Percentiles rank a stretch among this genome's conserved stretches.
phyloP scores from a whole-genome alignment of 371 early-diverging fungal genomes.

The Apophysomyces elegans region DNA sequence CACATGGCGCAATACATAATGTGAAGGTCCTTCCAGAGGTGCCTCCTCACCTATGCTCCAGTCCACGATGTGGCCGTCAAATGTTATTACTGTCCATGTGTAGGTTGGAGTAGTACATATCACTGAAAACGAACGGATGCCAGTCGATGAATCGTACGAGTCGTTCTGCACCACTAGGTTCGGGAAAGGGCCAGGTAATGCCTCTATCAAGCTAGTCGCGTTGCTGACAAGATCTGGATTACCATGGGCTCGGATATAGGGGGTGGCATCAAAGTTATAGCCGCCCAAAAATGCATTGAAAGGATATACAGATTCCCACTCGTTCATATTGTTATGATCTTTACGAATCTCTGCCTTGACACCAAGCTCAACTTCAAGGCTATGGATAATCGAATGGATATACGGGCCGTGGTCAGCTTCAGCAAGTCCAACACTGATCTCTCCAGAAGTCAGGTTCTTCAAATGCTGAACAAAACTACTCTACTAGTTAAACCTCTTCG shows the following conservation, averaged over 20 bases:
- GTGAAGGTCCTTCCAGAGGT: constrained; percentile 41
- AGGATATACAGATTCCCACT: constrained; percentile 72
- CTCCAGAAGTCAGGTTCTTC: constrained; percentile 67
- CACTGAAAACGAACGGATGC: constrained; percentile 57
- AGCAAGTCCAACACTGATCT: constrained; percentile 59
- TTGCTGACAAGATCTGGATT: constrained; percentile 15
- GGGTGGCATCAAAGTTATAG: constrained; percentile 60
- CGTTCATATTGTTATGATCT: constrained; percentile 43
- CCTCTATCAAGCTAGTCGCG: constrained; percentile 20
- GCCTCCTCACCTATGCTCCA: constrained; percentile 65
- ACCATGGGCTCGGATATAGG: constrained; percentile 49
- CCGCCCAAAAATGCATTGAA: constrained; percentile 72
- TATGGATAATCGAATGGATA: constrained; percentile 47
- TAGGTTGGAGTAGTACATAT: constrained; percentile 60
- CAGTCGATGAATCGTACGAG: constrained; percentile 53
- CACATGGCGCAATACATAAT: constrained; percentile 69
- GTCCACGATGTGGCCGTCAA: constrained; percentile 61
- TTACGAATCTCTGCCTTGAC: constrained; percentile 41
- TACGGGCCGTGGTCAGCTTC: constrained; percentile 71
- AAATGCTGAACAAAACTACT: constrained; percentile 66
- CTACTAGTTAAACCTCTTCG: background rate
- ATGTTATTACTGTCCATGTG: constrained; percentile 70
- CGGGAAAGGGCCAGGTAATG: constrained; percentile 46
- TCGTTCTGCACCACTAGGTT: constrained; percentile 49
- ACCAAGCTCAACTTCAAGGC: constrained; percentile 46